Evolutionary conservation across 371 early-diverging fungal genomes (phyloP), one percentile per base, ranked within the genome.

Genomic region (Funneliformis caledonium): DNA sequence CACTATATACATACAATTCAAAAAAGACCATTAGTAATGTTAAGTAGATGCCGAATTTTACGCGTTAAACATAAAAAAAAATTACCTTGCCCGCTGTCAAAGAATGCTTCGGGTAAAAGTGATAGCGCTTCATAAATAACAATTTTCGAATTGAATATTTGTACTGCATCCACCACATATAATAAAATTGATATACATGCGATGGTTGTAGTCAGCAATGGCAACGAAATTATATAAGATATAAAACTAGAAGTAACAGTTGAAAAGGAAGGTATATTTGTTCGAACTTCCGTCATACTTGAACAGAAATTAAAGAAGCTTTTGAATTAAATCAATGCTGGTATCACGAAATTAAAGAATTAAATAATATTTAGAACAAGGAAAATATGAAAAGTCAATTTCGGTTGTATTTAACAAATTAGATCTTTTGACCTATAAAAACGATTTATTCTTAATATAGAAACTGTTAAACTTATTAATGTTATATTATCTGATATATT

Each of bases 241-340:
- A 45, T 59, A 61, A 80, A 80, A 47, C 72, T 80, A 16, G 80
- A 80, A 22, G 80, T 80, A 48, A 80, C 80, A 37, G 72, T 26
- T 2, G 80, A 61, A 72, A 80, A 80, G 14, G 80, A 72, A 59
- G 80, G 72, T 50, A 80, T 72, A 42, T 80, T 80, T 42, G 61
- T 65, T 61, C 60, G 45, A 68, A 61, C 80, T 80, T 69, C 72
- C 8, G 80, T 33, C 73, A 73, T 73, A 56, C 19, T 56, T 56
- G 16, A 56, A 19, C 16, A 37, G 2, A 37, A 1, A 37, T n/a
- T n/a, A n/a, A n/a, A n/a, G n/a, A n/a, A n/a, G n/a, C n/a, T n/a
- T n/a, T n/a, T n/a, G n/a, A n/a, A n/a, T n/a, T n/a, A n/a, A n/a
- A n/a, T n/a, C n/a, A n/a, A n/a, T n/a, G n/a, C n/a, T n/a, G n/a